Evolutionary conservation across 2,329 filamentous ascomycete species (phyloP), one percentile per base, ranked within the genome.

Genomic region (Ascocoryne sarcoides): DNA sequence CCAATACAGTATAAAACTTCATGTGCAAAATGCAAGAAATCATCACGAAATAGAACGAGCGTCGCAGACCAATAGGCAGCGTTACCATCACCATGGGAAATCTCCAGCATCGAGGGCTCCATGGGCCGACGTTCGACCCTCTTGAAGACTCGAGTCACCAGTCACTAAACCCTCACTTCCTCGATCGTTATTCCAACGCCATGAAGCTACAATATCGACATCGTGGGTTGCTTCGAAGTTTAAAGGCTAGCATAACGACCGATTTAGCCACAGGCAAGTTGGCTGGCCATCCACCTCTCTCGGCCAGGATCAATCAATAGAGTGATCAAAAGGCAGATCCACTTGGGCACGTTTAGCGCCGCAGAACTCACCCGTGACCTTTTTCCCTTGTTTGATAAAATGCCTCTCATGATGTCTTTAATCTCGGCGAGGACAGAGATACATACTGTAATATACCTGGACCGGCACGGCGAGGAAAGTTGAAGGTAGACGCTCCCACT

Each of bases 81-180:
- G 36, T 33, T 49, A 51, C 49, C 49, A 51, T 10, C 37, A 29
- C 32, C 43, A 44, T 49, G 46, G 49, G 43, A 51, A n/a, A 41
- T 46, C 43, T 40, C 38, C 39, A 46, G 37, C 10, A 19, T 35
- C n/a, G 32, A 18, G 32, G 32, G n/a, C 18, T 12, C n/a, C n/a
- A n/a, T n/a, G n/a, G n/a, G n/a, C n/a, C n/a, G n/a, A n/a, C n/a
- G n/a, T n/a, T n/a, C n/a, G n/a, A n/a, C n/a, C n/a, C n/a, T n/a
- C n/a, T n/a, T n/a, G n/a, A n/a, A n/a, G n/a, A n/a, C 23, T 26
- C 23, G 23, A 26, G 23, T 26, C 23, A 7, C 12, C 23, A 26
- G 23, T 26, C 23, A 26, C 12, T 12, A 12, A 26, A 12, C 7
- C 23, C 7, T 26, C 23, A 12, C 32, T 18, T 14, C 20, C 32